Conservation (phyloP, 2,329 filamentous ascomycete genomes). For the Fusarium pininemorale region DNA sequence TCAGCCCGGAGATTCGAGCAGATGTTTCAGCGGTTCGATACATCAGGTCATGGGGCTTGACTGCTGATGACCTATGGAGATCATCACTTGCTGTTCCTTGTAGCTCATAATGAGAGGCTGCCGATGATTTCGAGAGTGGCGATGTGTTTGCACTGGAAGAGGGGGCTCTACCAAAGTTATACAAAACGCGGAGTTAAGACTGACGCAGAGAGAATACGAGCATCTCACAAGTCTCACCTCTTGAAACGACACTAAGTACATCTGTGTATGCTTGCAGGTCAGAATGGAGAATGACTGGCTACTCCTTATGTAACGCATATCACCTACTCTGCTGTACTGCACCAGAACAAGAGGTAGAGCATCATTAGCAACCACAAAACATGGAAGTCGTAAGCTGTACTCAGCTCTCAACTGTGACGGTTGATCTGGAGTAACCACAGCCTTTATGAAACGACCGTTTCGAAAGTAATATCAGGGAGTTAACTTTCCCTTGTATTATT, state of each 20-base stretch:
- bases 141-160: background rate
- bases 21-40: conserved; percentile 57
- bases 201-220: background rate
- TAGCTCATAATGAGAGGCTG: background rate
- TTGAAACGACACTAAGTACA: background rate
- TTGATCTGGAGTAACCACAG: background rate
- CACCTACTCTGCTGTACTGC: background rate
- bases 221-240: background rate
- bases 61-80: conserved; percentile 46
- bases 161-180: background rate
- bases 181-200: background rate
- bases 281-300: background rate
- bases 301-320: background rate
- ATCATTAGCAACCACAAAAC: background rate
- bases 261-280: background rate
- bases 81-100: conserved; percentile 18
- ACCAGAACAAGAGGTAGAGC: background rate
- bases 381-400: background rate
- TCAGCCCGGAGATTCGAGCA: conserved; percentile 60
- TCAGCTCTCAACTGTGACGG: background rate
- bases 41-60: conserved; percentile 48
- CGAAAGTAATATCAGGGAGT: background rate
- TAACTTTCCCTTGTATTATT: background rate
- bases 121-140: background rate
- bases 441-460: background rate